A percentile compares a stretch with the other conserved stretches of the same genome.
Evolutionary conservation across 2,329 filamentous ascomycete species (phyloP).

Genomic region (Ciborinia camelliae): DNA sequence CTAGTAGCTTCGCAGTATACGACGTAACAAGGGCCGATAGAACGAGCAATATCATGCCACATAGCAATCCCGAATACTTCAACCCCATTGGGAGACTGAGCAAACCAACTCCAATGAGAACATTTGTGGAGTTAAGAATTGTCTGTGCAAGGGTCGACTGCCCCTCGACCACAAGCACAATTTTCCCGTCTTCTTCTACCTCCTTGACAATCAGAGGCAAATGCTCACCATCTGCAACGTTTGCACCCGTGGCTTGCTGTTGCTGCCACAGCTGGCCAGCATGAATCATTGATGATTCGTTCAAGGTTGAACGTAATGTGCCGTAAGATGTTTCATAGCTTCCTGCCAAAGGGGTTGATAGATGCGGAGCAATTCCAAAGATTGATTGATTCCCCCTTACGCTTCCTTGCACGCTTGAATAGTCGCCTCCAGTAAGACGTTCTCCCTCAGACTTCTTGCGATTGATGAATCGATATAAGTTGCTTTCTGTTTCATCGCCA

Average conservation of each 20-base stretch:
- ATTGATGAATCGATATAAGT: slow-evolving; percentile 38
- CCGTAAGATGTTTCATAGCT: slow-evolving; percentile 66
- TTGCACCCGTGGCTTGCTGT: slow-evolving; percentile 43
- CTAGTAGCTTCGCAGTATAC: slow-evolving; percentile 82
- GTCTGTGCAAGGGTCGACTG: slow-evolving; percentile 96
- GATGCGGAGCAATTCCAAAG: slow-evolving; percentile 56
- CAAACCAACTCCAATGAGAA: slow-evolving; percentile 84
- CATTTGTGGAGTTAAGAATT: slow-evolving; percentile 82
- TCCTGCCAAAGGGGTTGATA: slow-evolving; percentile 66
- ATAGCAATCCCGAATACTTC: slow-evolving; percentile 83
- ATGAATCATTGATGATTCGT: slow-evolving; percentile 47
- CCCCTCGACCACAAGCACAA: slow-evolving; percentile 80
- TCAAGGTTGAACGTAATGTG: slow-evolving; percentile 42
- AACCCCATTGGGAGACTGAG: slow-evolving; percentile 85
- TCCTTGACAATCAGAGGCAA: slow-evolving; percentile 84
- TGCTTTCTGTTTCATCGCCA: slow-evolving; percentile 22
- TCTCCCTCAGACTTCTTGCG: slow-evolving; percentile 38
- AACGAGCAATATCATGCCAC: slow-evolving; percentile 71
- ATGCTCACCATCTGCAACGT: slow-evolving; percentile 54
- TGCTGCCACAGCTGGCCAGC: slow-evolving; percentile 52
- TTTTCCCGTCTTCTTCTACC: slow-evolving; percentile 81
- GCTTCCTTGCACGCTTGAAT: slow-evolving; percentile 34
- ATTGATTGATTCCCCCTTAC: slow-evolving; percentile 46
- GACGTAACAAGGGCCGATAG: slow-evolving; percentile 73
- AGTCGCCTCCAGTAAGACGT: slow-evolving; percentile 25